Evolutionary conservation across 495 filamentous ascomycete species (phyloP).

Genomic region (Xylaria acuta): DNA sequence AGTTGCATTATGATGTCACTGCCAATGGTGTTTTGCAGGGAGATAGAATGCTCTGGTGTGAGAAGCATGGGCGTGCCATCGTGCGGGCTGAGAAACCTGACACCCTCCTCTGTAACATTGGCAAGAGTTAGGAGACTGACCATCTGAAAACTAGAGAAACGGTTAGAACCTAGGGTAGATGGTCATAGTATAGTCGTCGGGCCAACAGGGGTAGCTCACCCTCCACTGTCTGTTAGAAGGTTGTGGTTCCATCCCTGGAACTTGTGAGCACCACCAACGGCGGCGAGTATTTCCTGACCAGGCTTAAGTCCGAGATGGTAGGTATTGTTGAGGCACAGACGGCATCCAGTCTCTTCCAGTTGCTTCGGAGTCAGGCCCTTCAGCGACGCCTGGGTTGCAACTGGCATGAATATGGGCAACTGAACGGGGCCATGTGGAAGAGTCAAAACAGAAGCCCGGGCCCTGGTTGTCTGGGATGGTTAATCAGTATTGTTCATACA

Average conservation of each 20-base stretch:
- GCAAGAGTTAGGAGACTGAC: constrained; percentile 94
- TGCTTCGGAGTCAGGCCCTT: constrained; percentile 96
- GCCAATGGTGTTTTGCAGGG: constrained; percentile 94
- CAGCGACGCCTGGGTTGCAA: constrained; percentile 95
- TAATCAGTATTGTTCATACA: constrained; percentile 4
- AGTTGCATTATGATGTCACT: constrained; percentile 99
- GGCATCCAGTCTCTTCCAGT: constrained; percentile 83
- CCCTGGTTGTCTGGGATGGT: constrained; percentile 80
- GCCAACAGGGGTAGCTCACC: constrained; percentile 62
- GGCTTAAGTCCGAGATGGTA: constrained; percentile 96
- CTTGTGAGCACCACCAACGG: constrained; percentile 89
- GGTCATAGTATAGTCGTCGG: neutral
- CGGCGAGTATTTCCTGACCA: constrained; percentile 84
- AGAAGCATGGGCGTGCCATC: constrained; percentile 97
- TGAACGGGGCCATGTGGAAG: constrained; percentile 91
- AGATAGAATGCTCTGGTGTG: constrained; percentile 96
- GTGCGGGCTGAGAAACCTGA: constrained; percentile 91
- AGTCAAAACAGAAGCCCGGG: constrained; percentile 85
- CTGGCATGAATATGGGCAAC: constrained; percentile 96
- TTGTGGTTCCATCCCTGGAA: constrained; percentile 95
- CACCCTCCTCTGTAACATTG: constrained; percentile 92
- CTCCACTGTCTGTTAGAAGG: constrained; percentile 95
- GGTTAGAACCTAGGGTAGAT: constrained; percentile 2
- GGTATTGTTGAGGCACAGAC: constrained; percentile 94
- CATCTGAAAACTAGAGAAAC: constrained; percentile 85